phyloP scores from a whole-genome alignment of 2,329 filamentous ascomycete species.

The Chrysoporthe cubensis region DNA sequence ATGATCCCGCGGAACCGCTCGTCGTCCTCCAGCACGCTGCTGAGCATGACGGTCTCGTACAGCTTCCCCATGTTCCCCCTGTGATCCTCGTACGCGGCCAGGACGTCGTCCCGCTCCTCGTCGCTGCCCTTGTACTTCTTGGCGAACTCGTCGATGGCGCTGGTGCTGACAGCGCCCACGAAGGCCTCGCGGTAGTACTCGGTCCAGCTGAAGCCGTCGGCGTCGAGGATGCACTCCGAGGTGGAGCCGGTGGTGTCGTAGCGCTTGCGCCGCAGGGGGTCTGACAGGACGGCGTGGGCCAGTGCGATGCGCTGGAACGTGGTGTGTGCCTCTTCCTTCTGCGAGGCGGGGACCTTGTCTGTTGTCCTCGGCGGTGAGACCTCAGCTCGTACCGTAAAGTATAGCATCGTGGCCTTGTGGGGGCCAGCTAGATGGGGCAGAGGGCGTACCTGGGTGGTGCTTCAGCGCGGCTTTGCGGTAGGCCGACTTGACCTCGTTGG shows the following conservation, averaged over 20 bases:
- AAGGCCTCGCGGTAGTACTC: constrained; percentile 89
- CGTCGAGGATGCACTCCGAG: constrained; percentile 76
- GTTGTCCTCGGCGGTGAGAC: neutral
- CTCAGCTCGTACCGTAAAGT: neutral
- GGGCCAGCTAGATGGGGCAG: neutral
- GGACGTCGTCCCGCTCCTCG: constrained; percentile 79
- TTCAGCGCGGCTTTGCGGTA: constrained; percentile 91
- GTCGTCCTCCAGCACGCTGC: constrained; percentile 82
- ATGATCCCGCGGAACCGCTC: constrained; percentile 82
- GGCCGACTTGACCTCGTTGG: constrained; percentile 82
- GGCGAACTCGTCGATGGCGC: constrained; percentile 77
- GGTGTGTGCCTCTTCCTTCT: constrained; percentile 73
- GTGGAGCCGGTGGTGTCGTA: constrained; percentile 93
- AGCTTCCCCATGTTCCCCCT: constrained; percentile 77
- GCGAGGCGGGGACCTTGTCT: constrained; percentile 76
- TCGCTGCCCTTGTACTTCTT: constrained; percentile 81
- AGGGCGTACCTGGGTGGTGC: constrained; percentile 73
- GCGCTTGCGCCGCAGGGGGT: constrained; percentile 75
- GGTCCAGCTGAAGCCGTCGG: constrained; percentile 85
- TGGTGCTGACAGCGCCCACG: constrained; percentile 72
- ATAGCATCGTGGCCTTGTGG: no score
- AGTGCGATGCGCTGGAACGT: constrained; percentile 92
- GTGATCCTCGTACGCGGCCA: constrained; percentile 73
- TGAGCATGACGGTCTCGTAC: constrained; percentile 86
- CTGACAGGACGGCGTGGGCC: constrained; percentile 90